These are phyloP conservation scores for Alternaria triticimaculans DNA, from an alignment of 2,329 filamentous ascomycete species.

Conservation along the genomic window DNA sequence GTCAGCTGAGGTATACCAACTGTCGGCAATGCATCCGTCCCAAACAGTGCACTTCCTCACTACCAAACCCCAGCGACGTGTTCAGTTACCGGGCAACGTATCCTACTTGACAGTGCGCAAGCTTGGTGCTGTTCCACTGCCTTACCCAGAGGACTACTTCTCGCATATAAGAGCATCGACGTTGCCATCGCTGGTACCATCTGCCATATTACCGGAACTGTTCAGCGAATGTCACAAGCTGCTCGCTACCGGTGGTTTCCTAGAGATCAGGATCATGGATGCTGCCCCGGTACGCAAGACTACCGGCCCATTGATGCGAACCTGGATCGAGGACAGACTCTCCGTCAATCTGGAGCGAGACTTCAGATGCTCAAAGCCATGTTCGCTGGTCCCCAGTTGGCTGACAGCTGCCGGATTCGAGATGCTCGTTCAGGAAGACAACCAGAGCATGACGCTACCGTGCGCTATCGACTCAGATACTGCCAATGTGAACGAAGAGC, in stretches of 20 bases:
- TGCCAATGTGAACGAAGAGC: constrained; percentile 37
- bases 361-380: constrained; percentile 67
- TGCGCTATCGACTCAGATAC: constrained; percentile 33
- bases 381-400: constrained; percentile 65
- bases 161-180: constrained; percentile 54
- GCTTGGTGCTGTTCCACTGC: constrained; percentile 57
- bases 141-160: constrained; percentile 48
- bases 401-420: constrained; percentile 62
- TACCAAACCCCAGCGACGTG: constrained; percentile 38
- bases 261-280: constrained; percentile 69
- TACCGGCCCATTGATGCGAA: constrained; percentile 63
- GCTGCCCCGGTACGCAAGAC: constrained; percentile 64
- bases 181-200: constrained; percentile 64
- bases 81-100: constrained; percentile 45
- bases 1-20: constrained; percentile 53
- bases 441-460: constrained; percentile 36
- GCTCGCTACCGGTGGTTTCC: constrained; percentile 61
- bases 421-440: constrained; percentile 26
- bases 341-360: constrained; percentile 64
- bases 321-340: constrained; percentile 69
- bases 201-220: constrained; percentile 62
- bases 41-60: constrained; percentile 49
- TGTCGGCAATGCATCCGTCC: constrained; percentile 51
- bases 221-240: constrained; percentile 64
- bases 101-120: constrained; percentile 41